Conservation (phyloP, 2,329 filamentous ascomycete species). For the Pestalotiopsis sp. region DNA sequence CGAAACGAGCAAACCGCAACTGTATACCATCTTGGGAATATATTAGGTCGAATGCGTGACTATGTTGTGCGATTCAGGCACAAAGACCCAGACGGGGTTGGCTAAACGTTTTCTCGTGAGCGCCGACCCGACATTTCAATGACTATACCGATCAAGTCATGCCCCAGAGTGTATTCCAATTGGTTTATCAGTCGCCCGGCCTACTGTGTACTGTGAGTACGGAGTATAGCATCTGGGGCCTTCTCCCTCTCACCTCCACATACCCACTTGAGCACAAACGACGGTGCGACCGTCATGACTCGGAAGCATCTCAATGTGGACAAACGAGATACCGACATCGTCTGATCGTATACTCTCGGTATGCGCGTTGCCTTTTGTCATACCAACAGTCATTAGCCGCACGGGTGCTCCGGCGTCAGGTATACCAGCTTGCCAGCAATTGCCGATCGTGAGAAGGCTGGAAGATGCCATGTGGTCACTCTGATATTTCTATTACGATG, state of each 20-base stretch:
- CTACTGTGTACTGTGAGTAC: not conserved
- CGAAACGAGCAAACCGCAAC: not conserved
- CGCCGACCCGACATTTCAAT: not conserved
- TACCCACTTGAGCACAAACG: not conserved
- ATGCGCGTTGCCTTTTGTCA: not conserved
- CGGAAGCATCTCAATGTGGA: not conserved
- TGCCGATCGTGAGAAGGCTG: not conserved
- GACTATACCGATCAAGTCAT: not conserved
- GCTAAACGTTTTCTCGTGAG: not conserved
- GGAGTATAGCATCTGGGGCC: not conserved
- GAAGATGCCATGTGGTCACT: not conserved
- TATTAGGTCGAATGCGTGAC: not conserved
- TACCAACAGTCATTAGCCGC: slow-evolving; percentile 3
- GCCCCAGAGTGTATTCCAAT: not conserved
- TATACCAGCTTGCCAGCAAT: no score
- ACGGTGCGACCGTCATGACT: not conserved
- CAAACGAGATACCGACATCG: not conserved
- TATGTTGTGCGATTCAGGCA: not conserved
- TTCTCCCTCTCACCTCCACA: not conserved
- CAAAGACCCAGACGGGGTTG: not conserved
- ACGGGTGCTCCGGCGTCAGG: not conserved
- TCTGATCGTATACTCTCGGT: not conserved
- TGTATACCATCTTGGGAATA: not conserved
- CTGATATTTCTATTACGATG: slow-evolving; percentile 7
- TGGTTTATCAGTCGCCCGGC: not conserved